A percentile compares a stretch with the other conserved stretches of the same genome.
Conservation (phyloP, 352 stramenopile genomes). For the Pythium periplocum region DNA sequence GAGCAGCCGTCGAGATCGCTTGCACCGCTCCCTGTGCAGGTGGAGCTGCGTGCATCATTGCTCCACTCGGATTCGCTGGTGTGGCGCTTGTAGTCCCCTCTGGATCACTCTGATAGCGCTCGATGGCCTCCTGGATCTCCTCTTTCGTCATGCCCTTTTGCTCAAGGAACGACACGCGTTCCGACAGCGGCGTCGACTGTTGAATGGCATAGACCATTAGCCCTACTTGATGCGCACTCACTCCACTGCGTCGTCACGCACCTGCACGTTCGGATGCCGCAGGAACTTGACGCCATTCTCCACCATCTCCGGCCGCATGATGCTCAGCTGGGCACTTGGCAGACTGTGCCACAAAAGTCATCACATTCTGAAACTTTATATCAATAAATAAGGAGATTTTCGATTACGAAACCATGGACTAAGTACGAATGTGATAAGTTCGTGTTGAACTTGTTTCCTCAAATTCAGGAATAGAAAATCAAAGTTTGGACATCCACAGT, state of each 20-base stretch:
- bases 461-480: too few species aligned
- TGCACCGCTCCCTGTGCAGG: neutral
- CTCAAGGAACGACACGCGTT: conserved; percentile 75
- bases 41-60: too few species aligned
- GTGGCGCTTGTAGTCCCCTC: conserved; percentile 8
- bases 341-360: too few species aligned
- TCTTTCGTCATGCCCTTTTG: conserved; percentile 79
- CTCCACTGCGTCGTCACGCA: conserved; percentile 10
- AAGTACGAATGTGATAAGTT: too few species aligned
- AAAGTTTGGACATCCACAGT: too few species aligned
- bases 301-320: conserved; percentile 56
- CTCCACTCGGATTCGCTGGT: conserved; percentile 1
- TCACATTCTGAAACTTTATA: too few species aligned
- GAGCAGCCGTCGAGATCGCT: conserved; percentile 17
- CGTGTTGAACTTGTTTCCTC: too few species aligned
- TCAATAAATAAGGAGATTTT: too few species aligned
- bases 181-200: conserved; percentile 59
- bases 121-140: conserved; percentile 72
- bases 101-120: conserved; percentile 25
- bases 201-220: conserved; percentile 1
- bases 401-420: too few species aligned
- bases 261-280: conserved; percentile 76
- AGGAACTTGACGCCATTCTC: conserved; percentile 80
- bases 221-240: conserved; percentile 1
- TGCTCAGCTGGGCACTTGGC: neutral